Conservation (phyloP, 73 alveolate species). For the Effrenium voratum region DNA sequence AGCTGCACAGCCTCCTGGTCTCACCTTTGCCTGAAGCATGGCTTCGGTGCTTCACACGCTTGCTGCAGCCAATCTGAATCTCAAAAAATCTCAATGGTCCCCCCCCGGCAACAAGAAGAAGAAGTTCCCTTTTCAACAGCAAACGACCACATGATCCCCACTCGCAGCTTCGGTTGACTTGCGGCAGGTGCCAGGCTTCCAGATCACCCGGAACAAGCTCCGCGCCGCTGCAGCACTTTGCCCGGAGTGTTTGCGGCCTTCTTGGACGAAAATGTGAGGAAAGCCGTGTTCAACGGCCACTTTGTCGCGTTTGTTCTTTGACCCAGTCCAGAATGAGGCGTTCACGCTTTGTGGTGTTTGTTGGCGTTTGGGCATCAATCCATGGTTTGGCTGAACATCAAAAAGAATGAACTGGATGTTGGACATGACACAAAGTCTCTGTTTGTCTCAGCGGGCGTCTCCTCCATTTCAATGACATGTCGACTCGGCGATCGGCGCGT, state of each 20-base stretch:
- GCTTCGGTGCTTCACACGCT: too few relatives aligned
- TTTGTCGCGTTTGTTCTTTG: not conserved
- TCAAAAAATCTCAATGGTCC: not conserved
- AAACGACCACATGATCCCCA: not conserved
- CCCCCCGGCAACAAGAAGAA: not conserved
- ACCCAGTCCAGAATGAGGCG: not conserved
- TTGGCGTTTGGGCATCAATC: not conserved
- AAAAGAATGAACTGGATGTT: not conserved
- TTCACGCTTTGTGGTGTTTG: too few relatives aligned
- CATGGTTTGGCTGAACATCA: not conserved
- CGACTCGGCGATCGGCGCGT: not conserved
- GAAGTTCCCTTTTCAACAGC: not conserved
- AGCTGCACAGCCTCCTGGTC: too few relatives aligned
- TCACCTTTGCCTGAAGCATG: too few relatives aligned
- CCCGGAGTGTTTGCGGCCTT: not conserved
- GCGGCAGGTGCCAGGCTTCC: constrained; percentile 44
- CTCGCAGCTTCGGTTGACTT: not conserved
- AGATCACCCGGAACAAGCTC: constrained; percentile 77
- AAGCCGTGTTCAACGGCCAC: not conserved
- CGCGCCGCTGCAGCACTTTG: constrained; percentile 57
- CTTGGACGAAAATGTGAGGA: not conserved
- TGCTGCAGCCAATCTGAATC: too few relatives aligned
- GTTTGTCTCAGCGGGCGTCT: not conserved
- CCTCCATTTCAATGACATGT: not conserved
- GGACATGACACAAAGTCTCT: not conserved